A percentile compares a stretch with the other conserved stretches of the same genome.
Evolutionary conservation across 352 stramenopile species (phyloP).

Genomic region (Phytophthora cactorum): DNA sequence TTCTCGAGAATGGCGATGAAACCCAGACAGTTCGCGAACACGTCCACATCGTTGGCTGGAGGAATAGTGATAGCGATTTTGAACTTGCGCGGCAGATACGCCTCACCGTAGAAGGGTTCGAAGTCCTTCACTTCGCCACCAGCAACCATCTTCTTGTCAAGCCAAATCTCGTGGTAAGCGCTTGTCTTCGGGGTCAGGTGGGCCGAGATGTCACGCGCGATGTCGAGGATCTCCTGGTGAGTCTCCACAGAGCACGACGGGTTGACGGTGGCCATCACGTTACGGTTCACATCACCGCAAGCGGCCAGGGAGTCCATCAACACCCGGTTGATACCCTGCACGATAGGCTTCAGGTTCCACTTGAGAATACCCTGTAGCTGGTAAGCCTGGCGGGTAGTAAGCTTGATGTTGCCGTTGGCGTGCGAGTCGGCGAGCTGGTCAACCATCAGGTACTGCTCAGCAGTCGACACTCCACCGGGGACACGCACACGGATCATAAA

Average conservation of each 20-base stretch:
- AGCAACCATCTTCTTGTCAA: slow-evolving; percentile 97
- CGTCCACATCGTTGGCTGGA: slow-evolving; percentile 97
- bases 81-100: slow-evolving; percentile 98
- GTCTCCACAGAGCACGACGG: slow-evolving; percentile 87
- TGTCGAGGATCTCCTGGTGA: slow-evolving; percentile 85
- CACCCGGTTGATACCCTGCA: slow-evolving; percentile 92
- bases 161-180: slow-evolving; percentile 98
- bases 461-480: slow-evolving; percentile 93
- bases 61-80: slow-evolving; percentile 98
- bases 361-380: slow-evolving; percentile 98
- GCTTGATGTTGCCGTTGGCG: slow-evolving; percentile 95
- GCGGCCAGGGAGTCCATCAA: slow-evolving; percentile 95
- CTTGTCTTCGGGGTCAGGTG: slow-evolving; percentile 94
- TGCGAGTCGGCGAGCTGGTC: slow-evolving; percentile 94
- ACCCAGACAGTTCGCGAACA: slow-evolving; percentile 98
- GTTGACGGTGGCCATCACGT: slow-evolving; percentile 95
- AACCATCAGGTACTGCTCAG: slow-evolving; percentile 94
- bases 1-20: slow-evolving; percentile 93
- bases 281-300: slow-evolving; percentile 97
- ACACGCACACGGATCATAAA: slow-evolving; percentile 98
- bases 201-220: slow-evolving; percentile 92
- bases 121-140: slow-evolving; percentile 93
- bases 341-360: slow-evolving; percentile 96
- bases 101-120: slow-evolving; percentile 97
- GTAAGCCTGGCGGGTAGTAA: slow-evolving; percentile 97